Percentiles rank a stretch among this genome's conserved stretches.
phyloP scores from a whole-genome alignment of 2,329 filamentous ascomycete species.

The Clonostachys sp. region DNA sequence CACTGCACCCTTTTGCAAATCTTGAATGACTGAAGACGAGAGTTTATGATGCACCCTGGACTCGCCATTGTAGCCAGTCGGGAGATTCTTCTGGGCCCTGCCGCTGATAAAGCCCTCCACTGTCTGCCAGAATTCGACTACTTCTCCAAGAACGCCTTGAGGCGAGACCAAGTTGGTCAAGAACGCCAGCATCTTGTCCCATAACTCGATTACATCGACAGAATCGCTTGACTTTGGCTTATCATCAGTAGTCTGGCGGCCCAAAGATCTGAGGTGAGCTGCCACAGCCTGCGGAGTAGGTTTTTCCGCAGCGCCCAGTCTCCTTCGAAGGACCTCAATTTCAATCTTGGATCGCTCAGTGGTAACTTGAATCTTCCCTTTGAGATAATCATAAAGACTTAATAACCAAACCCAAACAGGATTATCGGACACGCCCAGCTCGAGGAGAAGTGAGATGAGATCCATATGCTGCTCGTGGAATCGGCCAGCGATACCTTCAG shows the following conservation, averaged over 20 bases:
- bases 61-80: constrained; percentile 75
- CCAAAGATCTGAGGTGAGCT: constrained; percentile 69
- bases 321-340: constrained; percentile 83
- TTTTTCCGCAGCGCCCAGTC: constrained; percentile 70
- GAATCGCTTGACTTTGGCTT: constrained; percentile 67
- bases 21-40: constrained; percentile 61
- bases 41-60: constrained; percentile 79
- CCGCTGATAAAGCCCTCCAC: constrained; percentile 87
- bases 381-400: constrained; percentile 84
- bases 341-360: constrained; percentile 87
- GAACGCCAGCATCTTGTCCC: constrained; percentile 81
- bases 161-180: constrained; percentile 70
- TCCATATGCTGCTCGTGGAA: constrained; percentile 85
- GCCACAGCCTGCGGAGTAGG: constrained; percentile 67
- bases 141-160: constrained; percentile 79
- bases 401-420: constrained; percentile 95
- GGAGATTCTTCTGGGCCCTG: constrained; percentile 73
- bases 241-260: constrained; percentile 60
- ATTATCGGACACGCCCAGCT: constrained; percentile 91
- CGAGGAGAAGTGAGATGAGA: constrained; percentile 81
- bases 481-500: constrained; percentile 41
- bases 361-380: constrained; percentile 73
- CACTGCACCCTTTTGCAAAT: constrained; percentile 71
- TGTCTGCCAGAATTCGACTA: constrained; percentile 91
- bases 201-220: constrained; percentile 78